Percentiles rank a stretch among this genome's conserved stretches.
These are phyloP conservation scores for Abelmoschus esculentus DNA, from an alignment of 345 rosid genomes.

Conservation along the genomic window DNA sequence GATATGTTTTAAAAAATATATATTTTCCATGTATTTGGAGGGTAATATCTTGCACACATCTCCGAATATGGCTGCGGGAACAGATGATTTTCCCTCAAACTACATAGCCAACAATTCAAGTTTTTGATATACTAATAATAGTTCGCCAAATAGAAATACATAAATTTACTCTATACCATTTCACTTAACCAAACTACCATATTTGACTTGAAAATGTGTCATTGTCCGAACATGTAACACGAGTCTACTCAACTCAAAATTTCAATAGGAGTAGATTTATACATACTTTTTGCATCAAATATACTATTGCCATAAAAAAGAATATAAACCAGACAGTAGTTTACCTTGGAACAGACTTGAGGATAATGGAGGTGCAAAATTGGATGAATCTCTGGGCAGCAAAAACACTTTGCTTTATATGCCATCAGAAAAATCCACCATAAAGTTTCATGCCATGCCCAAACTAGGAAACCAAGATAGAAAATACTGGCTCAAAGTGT, in stretches of 20 bases:
- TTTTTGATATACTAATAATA: no score
- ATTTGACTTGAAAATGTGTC: not conserved
- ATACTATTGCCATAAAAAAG: not conserved
- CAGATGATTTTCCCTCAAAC: not conserved
- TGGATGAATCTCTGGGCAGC: constrained; percentile 16
- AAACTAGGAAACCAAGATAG: constrained; percentile 4
- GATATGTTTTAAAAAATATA: not conserved
- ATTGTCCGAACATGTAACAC: not conserved
- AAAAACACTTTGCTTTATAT: constrained; percentile 15
- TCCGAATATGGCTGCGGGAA: not conserved
- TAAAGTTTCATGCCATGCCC: not conserved
- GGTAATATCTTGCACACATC: not conserved
- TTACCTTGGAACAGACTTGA: constrained; percentile 27
- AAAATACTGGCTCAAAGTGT: constrained; percentile 1
- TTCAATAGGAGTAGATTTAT: no score
- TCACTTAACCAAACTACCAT: not conserved
- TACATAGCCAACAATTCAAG: not conserved
- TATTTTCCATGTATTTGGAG: not conserved
- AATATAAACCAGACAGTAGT: constrained; percentile 7
- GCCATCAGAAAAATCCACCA: constrained; percentile 20
- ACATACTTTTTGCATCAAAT: constrained; percentile 4
- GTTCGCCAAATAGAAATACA: not conserved
- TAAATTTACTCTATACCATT: not conserved
- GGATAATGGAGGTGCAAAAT: constrained; percentile 9
- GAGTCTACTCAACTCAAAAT: no score